Percentiles rank a stretch among this genome's conserved stretches.
phyloP scores from a whole-genome alignment of 805 yeast species.

The Candida easanensis region DNA sequence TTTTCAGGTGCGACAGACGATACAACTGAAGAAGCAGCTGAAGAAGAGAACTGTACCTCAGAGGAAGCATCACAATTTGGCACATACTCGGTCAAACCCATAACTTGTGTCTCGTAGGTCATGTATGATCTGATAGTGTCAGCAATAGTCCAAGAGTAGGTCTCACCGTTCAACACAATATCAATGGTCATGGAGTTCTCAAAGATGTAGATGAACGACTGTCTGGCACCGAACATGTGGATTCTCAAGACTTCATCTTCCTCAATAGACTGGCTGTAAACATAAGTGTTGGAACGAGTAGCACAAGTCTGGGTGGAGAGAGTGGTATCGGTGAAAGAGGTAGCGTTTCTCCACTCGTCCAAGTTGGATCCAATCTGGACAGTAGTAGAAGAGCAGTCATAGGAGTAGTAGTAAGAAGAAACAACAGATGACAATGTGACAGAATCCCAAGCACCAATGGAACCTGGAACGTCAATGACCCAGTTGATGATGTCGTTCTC shows the following conservation, averaged over 20 bases:
- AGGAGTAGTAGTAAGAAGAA: not conserved
- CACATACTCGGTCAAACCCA: not conserved
- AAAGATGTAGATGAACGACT: not conserved
- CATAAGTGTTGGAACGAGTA: not conserved
- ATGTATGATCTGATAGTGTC: not conserved
- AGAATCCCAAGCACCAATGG: slow-evolving; percentile 1
- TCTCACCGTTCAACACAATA: not conserved
- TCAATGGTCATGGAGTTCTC: not conserved
- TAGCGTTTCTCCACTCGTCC: slow-evolving; percentile 1
- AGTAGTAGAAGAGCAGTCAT: not conserved
- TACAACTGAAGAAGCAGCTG: too few species aligned
- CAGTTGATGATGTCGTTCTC: not conserved
- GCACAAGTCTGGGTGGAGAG: not conserved
- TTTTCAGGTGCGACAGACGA: too few species aligned
- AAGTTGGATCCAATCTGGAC: slow-evolving; percentile 1
- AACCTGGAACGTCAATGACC: slow-evolving; percentile 2
- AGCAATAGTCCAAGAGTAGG: not conserved
- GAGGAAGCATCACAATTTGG: not conserved
- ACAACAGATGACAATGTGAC: not conserved
- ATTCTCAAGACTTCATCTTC: slow-evolving; percentile 1
- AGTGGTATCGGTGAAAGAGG: not conserved
- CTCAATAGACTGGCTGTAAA: not conserved
- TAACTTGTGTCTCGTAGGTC: not conserved
- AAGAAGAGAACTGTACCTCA: too few species aligned
- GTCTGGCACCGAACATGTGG: not conserved